Evolutionary conservation across 208 protist species (phyloP).

Genomic region (Crithidia mellificae): DNA sequence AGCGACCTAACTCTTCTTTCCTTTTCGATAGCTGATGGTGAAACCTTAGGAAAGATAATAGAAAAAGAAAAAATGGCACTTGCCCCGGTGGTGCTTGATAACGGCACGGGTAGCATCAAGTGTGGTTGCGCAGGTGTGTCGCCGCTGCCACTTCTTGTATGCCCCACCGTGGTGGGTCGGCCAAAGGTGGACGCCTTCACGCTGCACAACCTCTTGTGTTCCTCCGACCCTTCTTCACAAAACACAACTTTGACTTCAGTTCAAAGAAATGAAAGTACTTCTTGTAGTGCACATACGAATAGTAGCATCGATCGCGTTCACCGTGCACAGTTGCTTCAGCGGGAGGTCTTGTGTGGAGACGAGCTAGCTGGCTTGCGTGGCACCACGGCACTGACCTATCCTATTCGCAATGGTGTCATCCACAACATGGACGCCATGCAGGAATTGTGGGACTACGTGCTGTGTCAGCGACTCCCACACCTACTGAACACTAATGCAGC

Average conservation of each 20-base stretch:
- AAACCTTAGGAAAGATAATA: too few relatives aligned
- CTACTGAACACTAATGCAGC: neutral
- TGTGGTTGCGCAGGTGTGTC: conserved; percentile 94
- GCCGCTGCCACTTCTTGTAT: conserved; percentile 96
- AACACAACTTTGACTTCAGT: too few relatives aligned
- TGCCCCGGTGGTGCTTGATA: conserved; percentile 57
- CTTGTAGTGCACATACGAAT: too few relatives aligned
- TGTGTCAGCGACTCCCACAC: conserved; percentile 43
- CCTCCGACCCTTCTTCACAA: too few relatives aligned
- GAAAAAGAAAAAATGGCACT: too few relatives aligned
- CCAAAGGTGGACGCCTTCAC: conserved; percentile 81
- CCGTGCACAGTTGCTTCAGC: conserved; percentile 1
- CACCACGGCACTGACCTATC: conserved; percentile 80
- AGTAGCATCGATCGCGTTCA: too few relatives aligned
- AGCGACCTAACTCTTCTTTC: too few relatives aligned
- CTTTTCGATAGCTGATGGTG: too few relatives aligned
- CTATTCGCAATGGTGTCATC: conserved; percentile 97
- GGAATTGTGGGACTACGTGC: conserved; percentile 96
- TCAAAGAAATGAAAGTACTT: too few relatives aligned
- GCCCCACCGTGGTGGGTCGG: conserved; percentile 96
- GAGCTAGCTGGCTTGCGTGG: conserved; percentile 7
- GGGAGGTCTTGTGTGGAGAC: conserved; percentile 16
- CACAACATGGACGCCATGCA: conserved; percentile 97
- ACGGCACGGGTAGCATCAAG: conserved; percentile 94
- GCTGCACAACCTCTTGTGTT: neutral